Evolutionary conservation across 164 flowering plant species (phyloP).

Genomic region (Chimonanthus salicifolius): DNA sequence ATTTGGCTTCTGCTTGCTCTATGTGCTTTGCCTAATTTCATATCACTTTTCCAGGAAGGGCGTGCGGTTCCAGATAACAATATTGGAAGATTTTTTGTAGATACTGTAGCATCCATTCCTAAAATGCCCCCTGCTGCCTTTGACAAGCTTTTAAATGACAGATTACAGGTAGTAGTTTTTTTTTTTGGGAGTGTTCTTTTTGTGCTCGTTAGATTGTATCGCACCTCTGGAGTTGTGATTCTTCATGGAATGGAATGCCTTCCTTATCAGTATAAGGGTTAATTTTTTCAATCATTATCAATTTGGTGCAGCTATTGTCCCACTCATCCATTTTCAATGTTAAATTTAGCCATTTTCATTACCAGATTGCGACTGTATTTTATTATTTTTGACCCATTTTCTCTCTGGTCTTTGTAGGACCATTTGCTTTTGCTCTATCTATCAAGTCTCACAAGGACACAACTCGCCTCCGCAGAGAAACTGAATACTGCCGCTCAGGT

Average conservation of each 20-base stretch:
- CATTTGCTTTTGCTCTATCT: constrained; percentile 66
- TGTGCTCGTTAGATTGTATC: neutral
- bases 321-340: too few relatives aligned
- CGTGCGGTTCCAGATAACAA: constrained; percentile 57
- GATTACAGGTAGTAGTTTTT: constrained; percentile 51
- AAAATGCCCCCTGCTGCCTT: constrained; percentile 66
- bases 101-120: constrained; percentile 68
- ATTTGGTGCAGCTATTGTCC: too few relatives aligned
- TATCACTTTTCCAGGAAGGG: constrained; percentile 47
- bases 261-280: too few relatives aligned
- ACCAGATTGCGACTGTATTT: neutral
- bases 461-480: constrained; percentile 79
- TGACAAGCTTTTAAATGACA: constrained; percentile 84
- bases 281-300: too few relatives aligned
- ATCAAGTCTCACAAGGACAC: constrained; percentile 89
- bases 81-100: constrained; percentile 72
- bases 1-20: neutral
- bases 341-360: too few relatives aligned
- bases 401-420: constrained; percentile 38
- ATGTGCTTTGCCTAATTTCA: neutral
- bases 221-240: neutral
- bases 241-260: too few relatives aligned
- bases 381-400: neutral
- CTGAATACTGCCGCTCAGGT: constrained; percentile 92
- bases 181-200: neutral